Evolutionary conservation across 2,329 filamentous ascomycete genomes (phyloP).

Genomic region (Orbilia quercus): DNA sequence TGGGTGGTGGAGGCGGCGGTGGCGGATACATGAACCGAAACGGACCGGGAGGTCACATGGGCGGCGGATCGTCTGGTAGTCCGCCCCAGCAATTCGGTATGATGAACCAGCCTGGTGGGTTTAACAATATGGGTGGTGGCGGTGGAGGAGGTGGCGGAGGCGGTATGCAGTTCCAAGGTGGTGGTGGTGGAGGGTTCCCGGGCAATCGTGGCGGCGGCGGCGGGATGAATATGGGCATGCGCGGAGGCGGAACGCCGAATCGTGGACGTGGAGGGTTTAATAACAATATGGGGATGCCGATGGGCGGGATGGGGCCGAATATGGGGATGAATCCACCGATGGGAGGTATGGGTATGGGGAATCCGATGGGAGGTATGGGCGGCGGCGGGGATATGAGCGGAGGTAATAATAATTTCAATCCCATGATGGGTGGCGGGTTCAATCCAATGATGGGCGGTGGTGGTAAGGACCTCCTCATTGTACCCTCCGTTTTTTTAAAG

Average conservation of each 20-base stretch:
- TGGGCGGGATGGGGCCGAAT: slow-evolving; percentile 71
- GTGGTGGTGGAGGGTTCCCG: slow-evolving; percentile 68
- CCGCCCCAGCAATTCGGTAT: slow-evolving; percentile 58
- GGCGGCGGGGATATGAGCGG: slow-evolving; percentile 70
- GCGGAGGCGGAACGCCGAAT: slow-evolving; percentile 70
- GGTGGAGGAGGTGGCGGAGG: slow-evolving; percentile 53
- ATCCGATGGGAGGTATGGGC: slow-evolving; percentile 63
- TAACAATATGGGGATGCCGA: slow-evolving; percentile 65
- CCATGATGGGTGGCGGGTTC: slow-evolving; percentile 64
- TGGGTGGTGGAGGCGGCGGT: slow-evolving; percentile 60
- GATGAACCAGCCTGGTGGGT: slow-evolving; percentile 60
- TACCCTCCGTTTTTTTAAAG: slow-evolving; percentile 24
- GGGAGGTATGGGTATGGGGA: slow-evolving; percentile 63
- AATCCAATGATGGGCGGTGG: slow-evolving; percentile 60
- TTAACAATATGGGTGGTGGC: slow-evolving; percentile 65
- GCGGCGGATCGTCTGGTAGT: slow-evolving; percentile 59
- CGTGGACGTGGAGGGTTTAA: slow-evolving; percentile 69
- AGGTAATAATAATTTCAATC: slow-evolving; percentile 66
- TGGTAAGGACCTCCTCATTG: slow-evolving; percentile 37
- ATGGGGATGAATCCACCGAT: slow-evolving; percentile 64
- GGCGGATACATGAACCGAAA: slow-evolving; percentile 67
- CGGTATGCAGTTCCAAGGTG: slow-evolving; percentile 67
- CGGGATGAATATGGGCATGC: slow-evolving; percentile 66
- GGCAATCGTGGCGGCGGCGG: slow-evolving; percentile 66
- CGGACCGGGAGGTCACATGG: slow-evolving; percentile 65